Conservation (phyloP, 2,329 filamentous ascomycete species). For the Pseudocercospora ulei region DNA sequence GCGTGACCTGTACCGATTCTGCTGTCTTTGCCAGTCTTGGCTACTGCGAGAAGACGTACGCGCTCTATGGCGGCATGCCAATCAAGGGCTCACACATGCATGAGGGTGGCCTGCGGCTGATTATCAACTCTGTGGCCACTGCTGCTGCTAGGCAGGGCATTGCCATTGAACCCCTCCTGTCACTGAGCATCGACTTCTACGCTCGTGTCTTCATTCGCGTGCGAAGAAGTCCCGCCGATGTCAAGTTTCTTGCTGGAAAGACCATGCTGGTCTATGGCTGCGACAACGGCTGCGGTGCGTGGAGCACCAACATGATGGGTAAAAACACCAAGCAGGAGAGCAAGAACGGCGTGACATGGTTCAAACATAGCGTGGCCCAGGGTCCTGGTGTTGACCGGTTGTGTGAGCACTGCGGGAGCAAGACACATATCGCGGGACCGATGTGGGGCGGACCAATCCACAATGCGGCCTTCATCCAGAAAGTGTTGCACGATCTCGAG, state of each 20-base stretch:
- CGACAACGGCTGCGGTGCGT: slow-evolving; percentile 82
- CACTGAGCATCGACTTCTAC: slow-evolving; percentile 93
- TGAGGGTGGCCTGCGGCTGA: slow-evolving; percentile 77
- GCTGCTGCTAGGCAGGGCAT: slow-evolving; percentile 78
- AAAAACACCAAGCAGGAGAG: slow-evolving; percentile 56
- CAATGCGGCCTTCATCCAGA: slow-evolving; percentile 69
- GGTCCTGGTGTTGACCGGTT: slow-evolving; percentile 56
- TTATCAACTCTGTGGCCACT: slow-evolving; percentile 70
- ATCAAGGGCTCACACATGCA: slow-evolving; percentile 78
- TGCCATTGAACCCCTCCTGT: slow-evolving; percentile 80
- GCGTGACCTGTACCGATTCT: slow-evolving; percentile 93
- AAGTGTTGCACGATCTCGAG: slow-evolving; percentile 64
- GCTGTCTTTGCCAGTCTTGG: slow-evolving; percentile 89
- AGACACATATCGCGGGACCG: slow-evolving; percentile 78
- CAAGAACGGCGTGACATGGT: slow-evolving; percentile 59
- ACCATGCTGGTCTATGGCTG: slow-evolving; percentile 91
- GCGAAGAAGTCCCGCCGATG: slow-evolving; percentile 65
- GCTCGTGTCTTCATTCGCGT: slow-evolving; percentile 79
- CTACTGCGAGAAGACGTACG: slow-evolving; percentile 87
- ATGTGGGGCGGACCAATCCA: slow-evolving; percentile 93
- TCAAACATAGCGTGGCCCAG: slow-evolving; percentile 66
- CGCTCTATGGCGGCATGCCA: slow-evolving; percentile 84
- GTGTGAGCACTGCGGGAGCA: slow-evolving; percentile 77
- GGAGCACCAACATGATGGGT: slow-evolving; percentile 70
- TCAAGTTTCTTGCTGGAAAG: slow-evolving; percentile 83